Base-by-base conservation (phyloP, 2,329 filamentous ascomycete genomes). In the Colletotrichum theobromicola region DNA sequence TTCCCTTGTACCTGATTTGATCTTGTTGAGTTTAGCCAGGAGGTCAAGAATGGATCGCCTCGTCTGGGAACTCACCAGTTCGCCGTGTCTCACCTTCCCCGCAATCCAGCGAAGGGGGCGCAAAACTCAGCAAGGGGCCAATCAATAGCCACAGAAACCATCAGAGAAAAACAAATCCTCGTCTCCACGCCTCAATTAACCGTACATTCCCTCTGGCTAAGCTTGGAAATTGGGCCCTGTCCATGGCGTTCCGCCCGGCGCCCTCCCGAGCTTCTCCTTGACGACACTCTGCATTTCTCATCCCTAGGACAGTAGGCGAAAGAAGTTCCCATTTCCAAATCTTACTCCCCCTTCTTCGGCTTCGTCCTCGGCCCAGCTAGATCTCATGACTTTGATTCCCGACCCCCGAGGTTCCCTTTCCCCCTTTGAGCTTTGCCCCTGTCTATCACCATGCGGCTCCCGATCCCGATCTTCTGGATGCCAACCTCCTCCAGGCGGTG, bases 21-120 rank as follows among this genome's bases (percentile, higher is more conserved):
- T 58, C 32, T 13, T 46, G 18, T 57, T 67, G 18, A 10, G 42
- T 35, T 67, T 63, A 55, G 57, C 55, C 57, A 58, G 57, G 69
- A 66, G 57, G 68, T 72, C 28, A 75, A 67, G 72, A 72, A 75
- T 75, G 68, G 72, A 75, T 75, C 72, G 42, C 63, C 69, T 62
- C 26, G 28, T 32, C n/a, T 30, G 46, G 55, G 67, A 71, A 46
- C 61, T 74, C 67, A 26, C n/a, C 46, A 62, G 46, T 37, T 64
- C 21, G 46, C 57, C 60, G 9, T 75, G 72, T 75, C 72, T 75
- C 68, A 75, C 62, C 35, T 60, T 72, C 68, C 67, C 72, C 72
- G 57, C 72, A 72, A 67, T 72, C 68, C 72, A 75, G 67, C 57
- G 68, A 75, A 63, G 63, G 72, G 67, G 72, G 50, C 62, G 21